Conservation (phyloP, 2,329 filamentous ascomycete species). For the Nemania sp. region DNA sequence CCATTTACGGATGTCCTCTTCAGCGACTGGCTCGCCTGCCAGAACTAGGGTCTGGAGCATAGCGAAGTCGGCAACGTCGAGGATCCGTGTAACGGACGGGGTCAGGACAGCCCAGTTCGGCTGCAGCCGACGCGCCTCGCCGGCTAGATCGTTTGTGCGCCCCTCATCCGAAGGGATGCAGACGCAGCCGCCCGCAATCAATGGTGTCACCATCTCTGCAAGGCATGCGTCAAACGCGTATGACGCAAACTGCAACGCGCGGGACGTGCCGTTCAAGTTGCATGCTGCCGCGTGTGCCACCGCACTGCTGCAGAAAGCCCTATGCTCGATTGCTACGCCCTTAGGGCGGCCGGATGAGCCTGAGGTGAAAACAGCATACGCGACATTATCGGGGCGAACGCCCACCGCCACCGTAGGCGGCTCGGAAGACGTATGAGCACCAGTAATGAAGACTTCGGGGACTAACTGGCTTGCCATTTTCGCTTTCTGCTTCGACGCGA, state of each 20-base stretch:
- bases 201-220: constrained; percentile 54
- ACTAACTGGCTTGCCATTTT: constrained; percentile 4
- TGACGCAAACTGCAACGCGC: constrained; percentile 44
- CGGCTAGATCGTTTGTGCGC: constrained; percentile 51
- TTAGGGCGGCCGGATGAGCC: constrained; percentile 60
- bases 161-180: constrained; percentile 55
- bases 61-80: constrained; percentile 40
- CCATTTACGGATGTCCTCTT: constrained; percentile 36
- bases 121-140: constrained; percentile 36
- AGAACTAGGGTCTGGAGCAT: constrained; percentile 41
- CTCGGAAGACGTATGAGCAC: neutral
- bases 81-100: constrained; percentile 41
- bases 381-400: constrained; percentile 26
- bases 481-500: constrained; percentile 1
- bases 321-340: constrained; percentile 54
- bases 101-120: constrained; percentile 43
- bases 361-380: constrained; percentile 61
- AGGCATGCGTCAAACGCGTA: constrained; percentile 57
- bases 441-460: constrained; percentile 14
- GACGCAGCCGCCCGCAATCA: constrained; percentile 54
- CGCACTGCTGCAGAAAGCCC: constrained; percentile 13
- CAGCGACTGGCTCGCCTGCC: constrained; percentile 50
- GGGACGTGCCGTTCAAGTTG: constrained; percentile 23
- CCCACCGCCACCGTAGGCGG: neutral
- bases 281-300: constrained; percentile 7